phyloP scores from a whole-genome alignment of 208 protist genomes.

The Trypanosoma conorhini region DNA sequence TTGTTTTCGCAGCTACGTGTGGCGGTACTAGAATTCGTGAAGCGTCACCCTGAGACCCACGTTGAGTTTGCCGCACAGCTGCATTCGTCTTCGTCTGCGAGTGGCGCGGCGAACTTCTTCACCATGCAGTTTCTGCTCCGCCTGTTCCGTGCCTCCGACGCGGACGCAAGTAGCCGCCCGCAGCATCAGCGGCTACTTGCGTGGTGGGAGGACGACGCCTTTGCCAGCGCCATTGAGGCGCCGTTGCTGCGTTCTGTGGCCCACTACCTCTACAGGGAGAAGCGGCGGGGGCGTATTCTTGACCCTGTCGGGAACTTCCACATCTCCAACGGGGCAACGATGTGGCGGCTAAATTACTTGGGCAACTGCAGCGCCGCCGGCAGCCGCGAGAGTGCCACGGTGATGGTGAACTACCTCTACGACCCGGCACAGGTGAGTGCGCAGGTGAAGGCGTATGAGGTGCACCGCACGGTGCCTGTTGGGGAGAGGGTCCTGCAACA shows the following conservation, averaged over 20 bases:
- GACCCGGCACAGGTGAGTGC: constrained; percentile 43
- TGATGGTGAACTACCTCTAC: constrained; percentile 93
- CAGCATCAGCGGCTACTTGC: constrained; percentile 1
- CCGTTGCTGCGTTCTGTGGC: constrained; percentile 69
- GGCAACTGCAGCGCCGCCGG: constrained; percentile 66
- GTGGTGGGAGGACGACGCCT: constrained; percentile 66
- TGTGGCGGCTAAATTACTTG: constrained; percentile 76
- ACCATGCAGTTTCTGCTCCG: constrained; percentile 31
- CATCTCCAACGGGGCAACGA: constrained; percentile 81
- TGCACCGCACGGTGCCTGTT: constrained; percentile 45
- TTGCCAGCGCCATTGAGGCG: constrained; percentile 53
- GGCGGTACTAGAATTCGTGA: constrained; percentile 37
- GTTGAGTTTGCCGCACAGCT: constrained; percentile 12
- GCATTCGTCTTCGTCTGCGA: neutral
- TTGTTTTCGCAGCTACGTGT: constrained; percentile 40
- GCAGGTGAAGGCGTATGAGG: constrained; percentile 61
- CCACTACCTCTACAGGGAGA: constrained; percentile 64
- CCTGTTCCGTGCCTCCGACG: constrained; percentile 17
- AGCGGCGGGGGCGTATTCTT: constrained; percentile 50
- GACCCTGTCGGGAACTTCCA: constrained; percentile 91
- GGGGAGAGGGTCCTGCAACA: constrained; percentile 41
- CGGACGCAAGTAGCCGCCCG: constrained; percentile 3
- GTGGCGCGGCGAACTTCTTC: constrained; percentile 9
- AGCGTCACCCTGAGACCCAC: constrained; percentile 19
- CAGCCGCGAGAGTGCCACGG: constrained; percentile 67